Conservation (phyloP, 2,329 filamentous ascomycete species). For the Aureobasidium sp. region DNA sequence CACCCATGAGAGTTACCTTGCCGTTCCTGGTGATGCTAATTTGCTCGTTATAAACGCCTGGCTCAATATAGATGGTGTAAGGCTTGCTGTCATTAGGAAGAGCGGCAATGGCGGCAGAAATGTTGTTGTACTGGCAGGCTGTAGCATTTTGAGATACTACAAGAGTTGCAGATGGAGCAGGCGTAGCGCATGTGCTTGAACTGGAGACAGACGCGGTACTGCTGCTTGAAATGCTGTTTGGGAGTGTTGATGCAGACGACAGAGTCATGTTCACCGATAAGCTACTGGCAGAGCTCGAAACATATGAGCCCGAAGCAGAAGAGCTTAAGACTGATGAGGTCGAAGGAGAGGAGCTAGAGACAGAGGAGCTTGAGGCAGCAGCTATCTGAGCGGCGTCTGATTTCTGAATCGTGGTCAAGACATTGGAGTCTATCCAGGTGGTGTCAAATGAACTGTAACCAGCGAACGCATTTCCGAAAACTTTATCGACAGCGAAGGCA, state of each 20-base stretch:
- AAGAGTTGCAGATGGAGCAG: constrained; percentile 30
- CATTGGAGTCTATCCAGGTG: constrained; percentile 33
- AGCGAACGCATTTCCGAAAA: constrained; percentile 32
- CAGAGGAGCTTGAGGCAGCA: background rate
- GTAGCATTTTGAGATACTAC: constrained; percentile 25
- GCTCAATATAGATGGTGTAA: constrained; percentile 35
- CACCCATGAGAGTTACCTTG: constrained; percentile 32
- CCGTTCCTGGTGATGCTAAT: constrained; percentile 35
- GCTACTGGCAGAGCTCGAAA: background rate
- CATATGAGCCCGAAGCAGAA: constrained; percentile 19
- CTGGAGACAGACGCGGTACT: constrained; percentile 18
- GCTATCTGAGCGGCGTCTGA: constrained; percentile 25
- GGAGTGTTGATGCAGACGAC: constrained; percentile 12
- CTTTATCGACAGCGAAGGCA: constrained; percentile 29
- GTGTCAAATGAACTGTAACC: constrained; percentile 29
- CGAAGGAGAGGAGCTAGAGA: background rate
- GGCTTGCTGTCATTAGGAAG: constrained; percentile 36
- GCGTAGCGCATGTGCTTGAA: constrained; percentile 17
- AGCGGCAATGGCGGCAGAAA: constrained; percentile 39
- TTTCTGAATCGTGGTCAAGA: constrained; percentile 29
- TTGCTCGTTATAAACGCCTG: constrained; percentile 39
- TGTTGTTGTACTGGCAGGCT: constrained; percentile 34
- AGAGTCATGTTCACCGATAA: background rate
- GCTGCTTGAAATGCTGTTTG: background rate
- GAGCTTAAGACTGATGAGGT: background rate